These are phyloP conservation scores for Symbiodinium natans DNA, from an alignment of 73 alveolate genomes.

Conservation along the genomic window DNA sequence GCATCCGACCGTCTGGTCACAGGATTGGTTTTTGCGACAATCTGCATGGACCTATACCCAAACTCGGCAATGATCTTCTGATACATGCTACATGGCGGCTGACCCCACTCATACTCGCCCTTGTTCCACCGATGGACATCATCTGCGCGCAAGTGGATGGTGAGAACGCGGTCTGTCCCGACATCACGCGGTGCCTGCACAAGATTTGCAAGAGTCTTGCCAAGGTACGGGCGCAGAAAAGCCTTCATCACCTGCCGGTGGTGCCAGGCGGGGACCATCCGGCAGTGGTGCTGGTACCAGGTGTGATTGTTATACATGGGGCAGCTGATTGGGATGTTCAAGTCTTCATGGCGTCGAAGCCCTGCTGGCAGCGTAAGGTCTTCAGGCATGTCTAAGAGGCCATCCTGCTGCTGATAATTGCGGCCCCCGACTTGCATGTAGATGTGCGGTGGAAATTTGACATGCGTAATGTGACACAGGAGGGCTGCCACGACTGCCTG, in stretches of 20 bases:
- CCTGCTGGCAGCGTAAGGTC: not conserved
- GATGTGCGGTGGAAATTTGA: not conserved
- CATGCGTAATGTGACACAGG: not conserved
- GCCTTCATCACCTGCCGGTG: not conserved
- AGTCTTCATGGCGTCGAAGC: not conserved
- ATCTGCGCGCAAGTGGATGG: slow-evolving; percentile 3
- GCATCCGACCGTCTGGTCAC: too few relatives aligned
- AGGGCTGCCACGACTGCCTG: not conserved
- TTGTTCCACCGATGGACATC: not conserved
- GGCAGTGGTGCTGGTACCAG: not conserved
- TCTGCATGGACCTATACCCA: not conserved
- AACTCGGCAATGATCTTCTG: not conserved
- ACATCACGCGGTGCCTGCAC: not conserved
- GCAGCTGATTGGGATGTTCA: not conserved
- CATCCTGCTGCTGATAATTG: not conserved
- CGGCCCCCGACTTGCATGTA: not conserved
- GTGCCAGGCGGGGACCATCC: not conserved
- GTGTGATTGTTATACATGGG: not conserved
- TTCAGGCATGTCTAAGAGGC: not conserved
- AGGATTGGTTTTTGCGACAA: not conserved
- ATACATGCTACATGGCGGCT: slow-evolving; percentile 32
- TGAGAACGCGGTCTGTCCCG: not conserved
- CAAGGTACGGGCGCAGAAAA: slow-evolving; percentile 18
- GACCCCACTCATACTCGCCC: not conserved
- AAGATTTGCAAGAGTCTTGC: not conserved